A percentile compares a stretch with the other conserved stretches of the same genome.
Evolutionary conservation across 495 filamentous ascomycete species (phyloP).

Genomic region (Clavariopsis aquatica): DNA sequence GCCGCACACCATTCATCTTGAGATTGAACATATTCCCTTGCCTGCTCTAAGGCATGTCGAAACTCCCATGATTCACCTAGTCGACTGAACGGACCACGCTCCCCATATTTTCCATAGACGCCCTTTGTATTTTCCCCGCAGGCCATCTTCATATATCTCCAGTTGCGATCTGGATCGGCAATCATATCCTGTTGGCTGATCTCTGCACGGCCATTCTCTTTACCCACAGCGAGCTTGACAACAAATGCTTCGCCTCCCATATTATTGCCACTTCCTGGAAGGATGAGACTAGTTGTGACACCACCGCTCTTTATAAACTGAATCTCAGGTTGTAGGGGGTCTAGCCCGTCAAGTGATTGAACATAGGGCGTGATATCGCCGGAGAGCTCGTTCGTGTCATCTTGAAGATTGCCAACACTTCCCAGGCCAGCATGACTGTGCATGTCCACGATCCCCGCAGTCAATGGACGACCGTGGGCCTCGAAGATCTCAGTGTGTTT

Average conservation of each 20-base stretch:
- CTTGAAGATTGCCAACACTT: conserved; percentile 37
- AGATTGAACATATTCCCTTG: conserved; percentile 51
- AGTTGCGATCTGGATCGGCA: conserved; percentile 49
- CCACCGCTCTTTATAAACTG: conserved; percentile 66
- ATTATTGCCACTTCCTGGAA: conserved; percentile 66
- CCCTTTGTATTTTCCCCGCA: conserved; percentile 66
- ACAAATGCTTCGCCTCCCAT: conserved; percentile 67
- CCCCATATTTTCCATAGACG: conserved; percentile 47
- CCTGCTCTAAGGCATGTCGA: conserved; percentile 61
- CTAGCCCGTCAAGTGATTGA: conserved; percentile 59
- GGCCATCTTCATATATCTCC: conserved; percentile 70
- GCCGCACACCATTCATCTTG: conserved; percentile 63
- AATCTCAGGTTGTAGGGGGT: conserved; percentile 57
- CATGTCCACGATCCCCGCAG: conserved; percentile 67
- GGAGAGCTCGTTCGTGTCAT: conserved; percentile 54
- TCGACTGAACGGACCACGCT: conserved; percentile 43
- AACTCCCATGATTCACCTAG: conserved; percentile 65
- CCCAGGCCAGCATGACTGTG: conserved; percentile 57
- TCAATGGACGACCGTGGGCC: conserved; percentile 60
- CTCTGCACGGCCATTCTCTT: conserved; percentile 49
- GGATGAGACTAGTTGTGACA: conserved; percentile 65
- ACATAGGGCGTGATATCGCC: conserved; percentile 56
- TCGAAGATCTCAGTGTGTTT: conserved; percentile 46
- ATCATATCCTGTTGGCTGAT: conserved; percentile 53
- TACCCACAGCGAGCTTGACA: conserved; percentile 55